These are phyloP conservation scores for Sporobolomyces pararoseus DNA, from an alignment of 768 basidiomycete genomes.

Conservation along the genomic window DNA sequence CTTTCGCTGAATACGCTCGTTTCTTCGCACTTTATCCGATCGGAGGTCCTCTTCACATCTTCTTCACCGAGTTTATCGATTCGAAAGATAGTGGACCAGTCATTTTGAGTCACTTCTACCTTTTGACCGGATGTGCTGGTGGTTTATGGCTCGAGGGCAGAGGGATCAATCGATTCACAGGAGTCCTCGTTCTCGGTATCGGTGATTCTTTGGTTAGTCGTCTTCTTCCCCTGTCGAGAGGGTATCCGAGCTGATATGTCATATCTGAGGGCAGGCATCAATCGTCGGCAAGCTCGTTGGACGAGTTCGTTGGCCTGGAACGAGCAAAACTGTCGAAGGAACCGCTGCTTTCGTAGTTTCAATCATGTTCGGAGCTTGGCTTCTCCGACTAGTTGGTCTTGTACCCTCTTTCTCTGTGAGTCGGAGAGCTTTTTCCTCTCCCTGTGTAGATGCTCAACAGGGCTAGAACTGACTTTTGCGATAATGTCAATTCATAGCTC, in stretches of 20 bases:
- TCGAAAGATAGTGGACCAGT: slow-evolving; percentile 91
- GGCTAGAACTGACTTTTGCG: too few relatives aligned
- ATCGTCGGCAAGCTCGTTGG: slow-evolving; percentile 85
- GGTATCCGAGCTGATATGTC: too few relatives aligned
- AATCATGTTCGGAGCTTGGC: slow-evolving; percentile 65
- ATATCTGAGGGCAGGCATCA: slow-evolving; percentile 62
- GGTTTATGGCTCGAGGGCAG: slow-evolving; percentile 93
- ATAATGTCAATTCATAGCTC: slow-evolving; percentile 59
- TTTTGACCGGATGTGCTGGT: slow-evolving; percentile 90
- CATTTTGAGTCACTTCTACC: slow-evolving; percentile 94
- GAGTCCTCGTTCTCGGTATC: slow-evolving; percentile 80
- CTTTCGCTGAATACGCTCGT: slow-evolving; percentile 92
- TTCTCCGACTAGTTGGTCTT: slow-evolving; percentile 66
- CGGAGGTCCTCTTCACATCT: slow-evolving; percentile 85
- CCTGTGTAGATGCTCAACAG: neutral
- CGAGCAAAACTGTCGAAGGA: slow-evolving; percentile 86
- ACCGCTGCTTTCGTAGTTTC: slow-evolving; percentile 74
- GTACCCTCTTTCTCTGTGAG: slow-evolving; percentile 74
- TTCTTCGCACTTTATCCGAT: slow-evolving; percentile 98
- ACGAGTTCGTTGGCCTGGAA: slow-evolving; percentile 74
- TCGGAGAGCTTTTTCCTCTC: neutral
- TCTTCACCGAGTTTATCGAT: slow-evolving; percentile 97
- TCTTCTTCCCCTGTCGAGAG: too few relatives aligned
- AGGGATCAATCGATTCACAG: slow-evolving; percentile 67
- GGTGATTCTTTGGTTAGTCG: slow-evolving; percentile 77